Evolutionary conservation across 257 asterid species (phyloP), one percentile per base, ranked within the genome.

Genomic region (Avicennia marina): DNA sequence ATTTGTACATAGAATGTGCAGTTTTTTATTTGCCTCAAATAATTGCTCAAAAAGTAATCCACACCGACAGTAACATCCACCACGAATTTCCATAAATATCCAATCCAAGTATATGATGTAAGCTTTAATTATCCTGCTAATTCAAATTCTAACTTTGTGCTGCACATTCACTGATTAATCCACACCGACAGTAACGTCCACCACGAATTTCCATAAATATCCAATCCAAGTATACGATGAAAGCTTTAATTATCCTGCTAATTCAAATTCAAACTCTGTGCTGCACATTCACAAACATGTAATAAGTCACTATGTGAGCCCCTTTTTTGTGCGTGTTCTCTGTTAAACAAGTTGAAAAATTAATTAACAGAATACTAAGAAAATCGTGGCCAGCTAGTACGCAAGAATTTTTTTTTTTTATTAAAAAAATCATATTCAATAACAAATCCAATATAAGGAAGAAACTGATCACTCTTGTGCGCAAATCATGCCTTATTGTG

Each of bases 101-200:
- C 56, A 45, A 18, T 60, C 56, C 45, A 27, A 27, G 42, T n/a
- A n/a, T n/a, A n/a, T n/a, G 50, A 25, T 22, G 29, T 43, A 44
- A 44, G 18, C 44, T 20, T 44, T 46, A 24, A 58, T 31, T 43
- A 29, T 19, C 19, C 20, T 11, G 20, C 51, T 17, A 31, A 31
- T 45, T 60, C 38, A 18, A 60, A 60, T 32, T 60, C 56, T 19
- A 59, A 2, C 59, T n/a, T n/a, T n/a, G n/a, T n/a, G n/a, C n/a
- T n/a, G n/a, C n/a, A n/a, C n/a, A n/a, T n/a, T n/a, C n/a, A n/a
- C n/a, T n/a, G n/a, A n/a, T n/a, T 25, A 49, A 24, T 11, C 15
- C 21, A 24, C 38, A n/a, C 5, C 10, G 20, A 5, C 2, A 0
- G 5, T 7, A 19, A 18, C 2, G 12, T 39, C 2, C 29, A 42